Evolutionary conservation across 129 eudicot species (phyloP), one percentile per base, ranked within the genome.

Genomic region (Saposhnikovia divaricata): DNA sequence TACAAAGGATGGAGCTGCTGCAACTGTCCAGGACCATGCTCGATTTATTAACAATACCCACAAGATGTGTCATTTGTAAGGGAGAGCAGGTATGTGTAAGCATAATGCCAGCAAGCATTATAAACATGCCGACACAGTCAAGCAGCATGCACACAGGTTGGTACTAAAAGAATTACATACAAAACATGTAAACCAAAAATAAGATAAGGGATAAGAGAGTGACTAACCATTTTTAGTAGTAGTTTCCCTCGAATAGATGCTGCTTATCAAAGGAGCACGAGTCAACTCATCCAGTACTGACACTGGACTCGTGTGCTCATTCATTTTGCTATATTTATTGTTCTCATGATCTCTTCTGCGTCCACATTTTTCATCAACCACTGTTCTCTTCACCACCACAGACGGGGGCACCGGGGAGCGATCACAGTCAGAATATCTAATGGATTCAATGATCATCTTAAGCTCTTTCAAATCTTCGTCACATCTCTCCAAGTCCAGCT

Each of bases 401-500:
- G 75, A 16, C n/a, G n/a, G n/a, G n/a, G n/a, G n/a, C n/a, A n/a
- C 34, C 46, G 46, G 70, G 48, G 44, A 37, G n/a, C 73, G 72
- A 38, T 42, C 9, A 78, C 46, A 37, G 2, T 53, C 74, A 13
- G 51, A 46, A 4, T 79, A 39, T 63, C 81, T 84, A 39, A 85
- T 82, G 40, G 88, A 69, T 82, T 46, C 78, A 45, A 89, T 89
- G 21, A 89, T 84, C 71, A 69, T 83, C 84, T 85, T 85, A 2
- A 89, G 85, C 34, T 76, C 82, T 77, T 89, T 85, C 81, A 89
- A 78, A 74, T 89, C 90, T 63, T 87, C 85, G 57, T 86, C 85
- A 40, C 93, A 89, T 46, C 85, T 87, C 68, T 89, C 89, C 81
- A 89, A 51, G 3, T 89, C 92, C 38, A 80, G 78, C 57, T 86